Percentiles rank a stretch among this genome's conserved stretches.
Conservation (phyloP, 176 grass and related monocot genomes). For the Carex myosuroides region DNA sequence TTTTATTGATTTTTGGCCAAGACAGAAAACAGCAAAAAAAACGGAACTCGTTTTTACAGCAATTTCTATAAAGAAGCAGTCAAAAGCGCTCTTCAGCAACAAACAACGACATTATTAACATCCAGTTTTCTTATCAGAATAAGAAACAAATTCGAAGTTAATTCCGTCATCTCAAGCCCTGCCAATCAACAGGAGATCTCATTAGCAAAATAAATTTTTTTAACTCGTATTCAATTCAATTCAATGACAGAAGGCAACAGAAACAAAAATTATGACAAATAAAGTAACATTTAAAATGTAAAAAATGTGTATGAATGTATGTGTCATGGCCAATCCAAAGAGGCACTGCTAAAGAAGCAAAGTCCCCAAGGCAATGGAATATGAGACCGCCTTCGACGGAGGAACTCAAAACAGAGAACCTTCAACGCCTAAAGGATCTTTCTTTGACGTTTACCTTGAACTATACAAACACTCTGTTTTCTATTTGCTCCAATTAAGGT, state of each 20-base stretch:
- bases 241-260: background rate
- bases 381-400: conserved; percentile 50
- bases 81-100: no score
- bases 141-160: no score
- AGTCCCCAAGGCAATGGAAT: conserved; percentile 50
- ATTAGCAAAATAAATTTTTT: no score
- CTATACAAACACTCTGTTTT: conserved; percentile 36
- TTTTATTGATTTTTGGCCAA: no score
- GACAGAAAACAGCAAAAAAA: no score
- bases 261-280: background rate
- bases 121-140: no score
- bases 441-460: conserved; percentile 41
- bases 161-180: no score
- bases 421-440: conserved; percentile 28
- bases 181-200: no score
- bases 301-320: background rate
- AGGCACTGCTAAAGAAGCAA: conserved; percentile 30
- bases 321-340: conserved; percentile 58
- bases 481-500: conserved; percentile 29
- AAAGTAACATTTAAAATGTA: background rate
- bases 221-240: no score
- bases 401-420: conserved; percentile 19
- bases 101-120: no score
- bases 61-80: no score
- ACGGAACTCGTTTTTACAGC: no score